These are phyloP conservation scores for Schrenkiella parvula DNA, from an alignment of 345 rosid species.

Conservation along the genomic window DNA sequence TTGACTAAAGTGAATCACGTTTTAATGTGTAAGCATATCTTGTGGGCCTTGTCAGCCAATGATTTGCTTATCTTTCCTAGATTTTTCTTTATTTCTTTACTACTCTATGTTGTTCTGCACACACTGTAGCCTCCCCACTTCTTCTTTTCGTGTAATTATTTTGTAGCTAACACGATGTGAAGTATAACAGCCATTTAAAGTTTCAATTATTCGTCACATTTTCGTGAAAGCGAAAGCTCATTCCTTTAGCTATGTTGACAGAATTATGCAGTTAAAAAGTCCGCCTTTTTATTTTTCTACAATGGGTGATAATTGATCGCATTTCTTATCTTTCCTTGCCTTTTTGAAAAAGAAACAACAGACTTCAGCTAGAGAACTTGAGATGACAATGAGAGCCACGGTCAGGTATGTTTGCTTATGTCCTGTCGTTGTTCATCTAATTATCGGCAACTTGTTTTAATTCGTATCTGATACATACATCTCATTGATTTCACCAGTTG, in stretches of 20 bases:
- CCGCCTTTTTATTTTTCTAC: background rate
- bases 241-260: conserved; percentile 21
- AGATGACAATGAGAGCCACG: conserved; percentile 14
- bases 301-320: conserved; percentile 7
- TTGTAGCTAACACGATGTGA: conserved; percentile 26
- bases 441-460: conserved; percentile 11
- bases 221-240: conserved; percentile 18
- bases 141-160: conserved; percentile 14
- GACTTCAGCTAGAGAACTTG: conserved; percentile 9
- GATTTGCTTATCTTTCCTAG: conserved; percentile 26
- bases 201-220: conserved; percentile 18
- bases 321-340: background rate
- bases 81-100: background rate
- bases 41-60: conserved; percentile 32
- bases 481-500: conserved; percentile 22
- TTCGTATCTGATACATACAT: conserved; percentile 22
- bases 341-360: conserved; percentile 14
- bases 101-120: conserved; percentile 20
- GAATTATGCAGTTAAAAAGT: conserved; percentile 16
- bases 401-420: conserved; percentile 30
- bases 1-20: conserved; percentile 36
- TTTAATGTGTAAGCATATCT: conserved; percentile 31
- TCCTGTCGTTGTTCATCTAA: conserved; percentile 25
- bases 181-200: conserved; percentile 29
- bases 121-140: conserved; percentile 23